Conservation (phyloP, 331 rosid genomes). For the Acacia concinna region DNA sequence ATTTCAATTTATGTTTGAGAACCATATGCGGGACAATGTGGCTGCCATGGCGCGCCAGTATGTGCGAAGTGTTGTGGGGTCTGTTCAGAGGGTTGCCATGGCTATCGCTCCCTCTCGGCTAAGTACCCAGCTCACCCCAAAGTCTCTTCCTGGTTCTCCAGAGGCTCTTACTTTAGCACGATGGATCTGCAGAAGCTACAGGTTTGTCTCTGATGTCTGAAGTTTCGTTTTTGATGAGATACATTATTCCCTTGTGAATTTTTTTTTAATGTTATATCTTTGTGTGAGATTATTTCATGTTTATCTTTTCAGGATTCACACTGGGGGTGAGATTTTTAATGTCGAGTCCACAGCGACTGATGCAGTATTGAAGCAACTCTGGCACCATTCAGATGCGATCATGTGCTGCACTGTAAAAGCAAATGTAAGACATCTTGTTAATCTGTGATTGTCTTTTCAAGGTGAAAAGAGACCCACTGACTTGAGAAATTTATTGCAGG, state of each 20-base stretch:
- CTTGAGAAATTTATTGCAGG: conserved; percentile 44
- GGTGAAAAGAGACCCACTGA: background rate
- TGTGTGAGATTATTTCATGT: background rate
- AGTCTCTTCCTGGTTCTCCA: conserved; percentile 83
- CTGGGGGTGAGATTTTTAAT: conserved; percentile 69
- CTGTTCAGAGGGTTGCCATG: conserved; percentile 97
- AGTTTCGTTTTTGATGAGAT: background rate
- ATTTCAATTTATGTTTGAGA: conserved; percentile 90
- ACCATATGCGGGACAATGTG: conserved; percentile 77
- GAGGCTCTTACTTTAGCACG: conserved; percentile 89
- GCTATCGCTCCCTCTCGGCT: conserved; percentile 86
- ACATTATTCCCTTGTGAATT: background rate
- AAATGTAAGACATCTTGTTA: conserved; percentile 41
- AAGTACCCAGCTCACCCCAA: conserved; percentile 61
- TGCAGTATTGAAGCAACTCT: conserved; percentile 81
- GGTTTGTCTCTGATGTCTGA: conserved; percentile 37
- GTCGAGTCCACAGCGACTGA: conserved; percentile 60
- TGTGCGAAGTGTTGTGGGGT: conserved; percentile 86
- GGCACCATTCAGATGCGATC: conserved; percentile 92
- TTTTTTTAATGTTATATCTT: too few relatives aligned
- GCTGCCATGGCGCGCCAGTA: conserved; percentile 99
- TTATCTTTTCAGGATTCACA: conserved; percentile 60
- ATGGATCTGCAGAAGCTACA: conserved; percentile 83
- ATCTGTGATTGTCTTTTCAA: background rate
- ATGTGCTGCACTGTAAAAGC: conserved; percentile 92